Conservation (phyloP, 306 rosid genomes). For the Alnus rubra region DNA sequence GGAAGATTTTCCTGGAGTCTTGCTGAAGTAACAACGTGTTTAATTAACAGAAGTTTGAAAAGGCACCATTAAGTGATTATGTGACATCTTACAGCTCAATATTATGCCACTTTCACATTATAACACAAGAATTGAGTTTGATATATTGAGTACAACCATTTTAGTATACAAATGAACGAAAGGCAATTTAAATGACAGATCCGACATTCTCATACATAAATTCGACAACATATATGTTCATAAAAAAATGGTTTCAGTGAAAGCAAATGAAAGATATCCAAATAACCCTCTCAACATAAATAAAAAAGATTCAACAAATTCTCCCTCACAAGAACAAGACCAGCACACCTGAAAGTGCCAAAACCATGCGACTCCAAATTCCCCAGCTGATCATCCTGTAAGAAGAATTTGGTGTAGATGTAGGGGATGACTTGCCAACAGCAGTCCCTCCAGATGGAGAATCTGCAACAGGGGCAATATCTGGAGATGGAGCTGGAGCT, state of each 20-base stretch:
- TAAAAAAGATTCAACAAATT: conserved; percentile 31
- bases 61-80: neutral
- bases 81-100: no score
- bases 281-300: conserved; percentile 51
- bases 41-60: neutral
- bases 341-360: conserved; percentile 58
- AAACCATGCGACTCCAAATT: conserved; percentile 48
- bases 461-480: conserved; percentile 73
- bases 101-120: neutral
- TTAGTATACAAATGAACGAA: neutral
- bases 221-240: conserved; percentile 65
- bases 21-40: neutral
- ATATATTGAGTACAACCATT: neutral
- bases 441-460: conserved; percentile 39
- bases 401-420: conserved; percentile 53
- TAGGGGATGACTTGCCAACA: conserved; percentile 52
- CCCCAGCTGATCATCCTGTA: conserved; percentile 53
- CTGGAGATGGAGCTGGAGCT: conserved; percentile 89
- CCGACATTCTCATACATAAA: conserved; percentile 49
- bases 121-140: neutral
- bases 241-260: conserved; percentile 55
- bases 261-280: conserved; percentile 46
- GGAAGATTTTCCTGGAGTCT: neutral
- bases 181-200: conserved; percentile 20
- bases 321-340: conserved; percentile 50